These are phyloP conservation scores for Asterella californica DNA, from an alignment of 225 moss, liverwort and hornwort genomes.

Conservation along the genomic window DNA sequence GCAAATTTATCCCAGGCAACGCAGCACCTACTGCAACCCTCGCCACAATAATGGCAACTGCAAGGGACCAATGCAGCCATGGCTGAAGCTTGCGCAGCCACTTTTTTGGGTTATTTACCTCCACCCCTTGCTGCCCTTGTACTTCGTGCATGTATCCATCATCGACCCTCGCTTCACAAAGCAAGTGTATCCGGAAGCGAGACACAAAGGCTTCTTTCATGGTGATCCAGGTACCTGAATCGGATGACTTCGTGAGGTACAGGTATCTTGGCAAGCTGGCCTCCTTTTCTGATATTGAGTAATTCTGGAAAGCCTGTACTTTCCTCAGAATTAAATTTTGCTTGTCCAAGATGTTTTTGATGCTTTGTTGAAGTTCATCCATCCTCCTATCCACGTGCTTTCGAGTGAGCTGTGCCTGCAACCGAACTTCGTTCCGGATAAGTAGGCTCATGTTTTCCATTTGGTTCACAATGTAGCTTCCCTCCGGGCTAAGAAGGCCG, in stretches of 20 bases:
- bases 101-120: neutral
- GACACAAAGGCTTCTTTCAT: constrained; percentile 11
- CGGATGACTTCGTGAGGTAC: neutral
- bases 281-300: constrained; percentile 1
- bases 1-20: neutral
- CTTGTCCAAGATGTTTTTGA: neutral
- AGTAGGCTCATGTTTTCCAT: neutral
- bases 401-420: neutral
- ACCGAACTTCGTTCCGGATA: neutral
- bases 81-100: constrained; percentile 15
- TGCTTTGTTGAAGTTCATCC: neutral
- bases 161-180: constrained; percentile 17
- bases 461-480: neutral
- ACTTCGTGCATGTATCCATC: constrained; percentile 4
- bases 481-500: neutral
- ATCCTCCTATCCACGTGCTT: neutral
- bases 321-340: neutral
- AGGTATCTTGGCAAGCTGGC: constrained; percentile 16
- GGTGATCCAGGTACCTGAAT: constrained; percentile 11
- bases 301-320: constrained; percentile 1
- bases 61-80: constrained; percentile 12
- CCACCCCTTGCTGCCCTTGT: constrained; percentile 8
- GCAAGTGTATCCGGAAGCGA: constrained; percentile 8
- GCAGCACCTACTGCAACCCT: neutral
- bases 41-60: constrained; percentile 3